Evolutionary conservation across 495 filamentous ascomycete genomes (phyloP).

Genomic region (Chaetomium cochliodes): DNA sequence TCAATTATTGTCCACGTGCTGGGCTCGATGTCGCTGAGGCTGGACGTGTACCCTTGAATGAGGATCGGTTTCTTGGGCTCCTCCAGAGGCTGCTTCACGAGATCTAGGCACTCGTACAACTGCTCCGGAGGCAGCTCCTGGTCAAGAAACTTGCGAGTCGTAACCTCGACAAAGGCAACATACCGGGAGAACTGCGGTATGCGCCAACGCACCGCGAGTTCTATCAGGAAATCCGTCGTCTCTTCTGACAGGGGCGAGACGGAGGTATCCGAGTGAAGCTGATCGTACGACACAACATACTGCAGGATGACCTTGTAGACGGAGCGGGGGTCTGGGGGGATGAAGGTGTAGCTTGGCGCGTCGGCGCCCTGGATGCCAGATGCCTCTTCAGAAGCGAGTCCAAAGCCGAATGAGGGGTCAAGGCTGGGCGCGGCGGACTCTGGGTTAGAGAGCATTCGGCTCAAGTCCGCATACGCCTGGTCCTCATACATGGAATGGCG

Average conservation of each 20-base stretch:
- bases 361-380: constrained; percentile 51
- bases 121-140: constrained; percentile 78
- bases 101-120: constrained; percentile 77
- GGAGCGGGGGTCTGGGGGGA: constrained; percentile 78
- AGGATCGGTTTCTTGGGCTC: constrained; percentile 54
- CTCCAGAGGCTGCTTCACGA: constrained; percentile 66
- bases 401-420: constrained; percentile 77
- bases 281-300: constrained; percentile 65
- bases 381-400: constrained; percentile 63
- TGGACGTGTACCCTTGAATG: constrained; percentile 41
- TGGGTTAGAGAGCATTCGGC: constrained; percentile 49
- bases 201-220: constrained; percentile 85
- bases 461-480: constrained; percentile 57
- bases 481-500: constrained; percentile 49
- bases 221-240: constrained; percentile 78
- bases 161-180: constrained; percentile 80
- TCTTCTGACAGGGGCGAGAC: constrained; percentile 72
- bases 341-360: constrained; percentile 71
- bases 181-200: constrained; percentile 80
- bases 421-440: constrained; percentile 58
- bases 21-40: constrained; percentile 46
- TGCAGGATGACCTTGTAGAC: constrained; percentile 77
- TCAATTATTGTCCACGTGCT: constrained; percentile 79
- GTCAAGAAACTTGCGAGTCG: constrained; percentile 79
- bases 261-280: constrained; percentile 48